These are phyloP conservation scores for Leishmania tarentolae DNA, from an alignment of 208 protist genomes.

Conservation along the genomic window DNA sequence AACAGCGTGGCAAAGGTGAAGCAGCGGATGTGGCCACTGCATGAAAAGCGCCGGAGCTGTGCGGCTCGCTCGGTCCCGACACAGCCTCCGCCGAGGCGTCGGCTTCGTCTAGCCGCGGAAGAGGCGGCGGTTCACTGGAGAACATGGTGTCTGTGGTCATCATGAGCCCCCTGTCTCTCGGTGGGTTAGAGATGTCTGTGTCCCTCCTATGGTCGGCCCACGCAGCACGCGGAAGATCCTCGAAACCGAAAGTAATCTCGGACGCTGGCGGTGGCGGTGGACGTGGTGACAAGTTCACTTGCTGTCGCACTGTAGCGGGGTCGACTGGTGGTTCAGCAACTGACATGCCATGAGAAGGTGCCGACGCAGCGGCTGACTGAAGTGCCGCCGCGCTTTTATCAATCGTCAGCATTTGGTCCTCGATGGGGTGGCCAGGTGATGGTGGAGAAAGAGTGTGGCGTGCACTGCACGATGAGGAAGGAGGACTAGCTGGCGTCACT, in stretches of 20 bases:
- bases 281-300: slow-evolving; percentile 1
- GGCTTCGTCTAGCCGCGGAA: slow-evolving; percentile 15
- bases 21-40: neutral
- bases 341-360: neutral
- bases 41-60: neutral
- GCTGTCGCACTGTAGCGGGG: neutral
- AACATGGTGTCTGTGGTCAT: neutral
- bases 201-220: neutral
- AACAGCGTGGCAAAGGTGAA: neutral
- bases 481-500: neutral
- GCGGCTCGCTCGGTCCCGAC: neutral
- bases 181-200: neutral
- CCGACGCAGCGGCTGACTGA: neutral
- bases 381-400: neutral
- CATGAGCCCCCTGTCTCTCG: neutral
- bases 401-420: neutral
- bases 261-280: neutral
- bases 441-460: neutral
- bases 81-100: neutral
- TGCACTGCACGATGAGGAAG: neutral
- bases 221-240: slow-evolving; percentile 12
- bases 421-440: neutral
- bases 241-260: slow-evolving; percentile 9
- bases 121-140: slow-evolving; percentile 22
- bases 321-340: neutral